Percentiles rank a stretch among this genome's conserved stretches.
phyloP scores from a whole-genome alignment of 2,329 filamentous ascomycete genomes.

The Pezicula rhizophila region DNA sequence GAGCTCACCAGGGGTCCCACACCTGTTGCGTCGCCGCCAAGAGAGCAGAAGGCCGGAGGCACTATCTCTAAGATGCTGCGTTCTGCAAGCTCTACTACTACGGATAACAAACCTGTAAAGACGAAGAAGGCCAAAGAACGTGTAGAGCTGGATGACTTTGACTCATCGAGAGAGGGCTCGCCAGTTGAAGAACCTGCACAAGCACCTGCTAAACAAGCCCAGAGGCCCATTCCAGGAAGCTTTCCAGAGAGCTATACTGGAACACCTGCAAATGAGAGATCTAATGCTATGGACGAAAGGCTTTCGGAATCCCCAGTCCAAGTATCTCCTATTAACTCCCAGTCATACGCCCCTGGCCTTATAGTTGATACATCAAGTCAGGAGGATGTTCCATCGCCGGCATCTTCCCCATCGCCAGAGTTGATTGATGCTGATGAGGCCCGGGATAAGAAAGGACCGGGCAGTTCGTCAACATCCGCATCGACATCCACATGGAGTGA shows the following conservation, averaged over 20 bases:
- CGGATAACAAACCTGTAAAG: slow-evolving; percentile 48
- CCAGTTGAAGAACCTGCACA: slow-evolving; percentile 25
- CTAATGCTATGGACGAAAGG: slow-evolving; percentile 34
- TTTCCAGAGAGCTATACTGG: slow-evolving; percentile 28
- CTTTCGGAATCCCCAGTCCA: slow-evolving; percentile 65
- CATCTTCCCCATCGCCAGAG: slow-evolving; percentile 60
- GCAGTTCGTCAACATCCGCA: slow-evolving; percentile 49
- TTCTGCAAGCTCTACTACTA: slow-evolving; percentile 31
- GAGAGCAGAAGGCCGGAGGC: slow-evolving; percentile 34
- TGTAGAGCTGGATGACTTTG: slow-evolving; percentile 66
- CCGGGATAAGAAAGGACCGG: slow-evolving; percentile 26
- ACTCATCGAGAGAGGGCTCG: slow-evolving; percentile 37
- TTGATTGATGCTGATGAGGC: slow-evolving; percentile 42
- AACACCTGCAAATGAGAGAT: slow-evolving; percentile 25
- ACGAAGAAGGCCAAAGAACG: slow-evolving; percentile 54
- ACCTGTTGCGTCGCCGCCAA: slow-evolving; percentile 32
- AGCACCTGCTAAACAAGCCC: slow-evolving; percentile 17
- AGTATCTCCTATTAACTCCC: slow-evolving; percentile 50
- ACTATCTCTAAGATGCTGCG: slow-evolving; percentile 38
- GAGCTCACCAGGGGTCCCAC: slow-evolving; percentile 30
- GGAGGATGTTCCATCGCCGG: slow-evolving; percentile 55
- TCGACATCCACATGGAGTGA: slow-evolving; percentile 76
- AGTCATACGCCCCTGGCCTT: slow-evolving; percentile 56
- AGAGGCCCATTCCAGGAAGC: slow-evolving; percentile 26
- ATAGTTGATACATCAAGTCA: slow-evolving; percentile 67